Percentiles rank a stretch among this genome's conserved stretches.
Evolutionary conservation across 1,284 basidiomycete species (phyloP).

Genomic region (Earliella scabrosa): DNA sequence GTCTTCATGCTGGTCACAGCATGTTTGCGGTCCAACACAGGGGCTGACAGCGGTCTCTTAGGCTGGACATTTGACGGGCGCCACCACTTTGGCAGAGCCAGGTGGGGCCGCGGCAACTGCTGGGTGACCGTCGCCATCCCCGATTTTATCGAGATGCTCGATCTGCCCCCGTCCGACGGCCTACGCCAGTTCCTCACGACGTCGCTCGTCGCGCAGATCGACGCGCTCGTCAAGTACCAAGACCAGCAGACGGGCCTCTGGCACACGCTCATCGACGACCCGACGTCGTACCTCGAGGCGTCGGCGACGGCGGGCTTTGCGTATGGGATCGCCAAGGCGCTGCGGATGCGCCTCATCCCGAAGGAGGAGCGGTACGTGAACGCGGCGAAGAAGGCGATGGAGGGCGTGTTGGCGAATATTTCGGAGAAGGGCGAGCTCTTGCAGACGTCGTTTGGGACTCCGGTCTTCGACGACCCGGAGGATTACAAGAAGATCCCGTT

Average conservation of each 20-base stretch:
- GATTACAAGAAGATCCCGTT: conserved; percentile 59
- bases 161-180: conserved; percentile 47
- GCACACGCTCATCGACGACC: conserved; percentile 66
- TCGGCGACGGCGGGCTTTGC: conserved; percentile 67
- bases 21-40: background rate
- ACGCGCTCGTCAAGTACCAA: conserved; percentile 56
- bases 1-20: conserved; percentile 8
- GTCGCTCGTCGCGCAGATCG: conserved; percentile 55
- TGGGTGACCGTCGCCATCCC: conserved; percentile 70
- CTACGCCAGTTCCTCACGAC: conserved; percentile 51
- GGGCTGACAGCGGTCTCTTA: conserved; percentile 15
- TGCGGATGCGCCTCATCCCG: conserved; percentile 53
- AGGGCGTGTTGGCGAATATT: conserved; percentile 58
- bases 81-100: conserved; percentile 57
- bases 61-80: conserved; percentile 57
- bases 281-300: conserved; percentile 60
- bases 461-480: conserved; percentile 57
- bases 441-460: conserved; percentile 63
- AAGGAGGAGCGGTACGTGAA: conserved; percentile 48
- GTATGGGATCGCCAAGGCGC: conserved; percentile 60
- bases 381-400: conserved; percentile 52
- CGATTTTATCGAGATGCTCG: conserved; percentile 60
- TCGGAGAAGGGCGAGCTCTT: conserved; percentile 55
- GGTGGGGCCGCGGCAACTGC: conserved; percentile 70
- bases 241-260: conserved; percentile 56